Base-by-base conservation (phyloP, 2,329 filamentous ascomycete species). In the Dothideomycetes sp. region DNA sequence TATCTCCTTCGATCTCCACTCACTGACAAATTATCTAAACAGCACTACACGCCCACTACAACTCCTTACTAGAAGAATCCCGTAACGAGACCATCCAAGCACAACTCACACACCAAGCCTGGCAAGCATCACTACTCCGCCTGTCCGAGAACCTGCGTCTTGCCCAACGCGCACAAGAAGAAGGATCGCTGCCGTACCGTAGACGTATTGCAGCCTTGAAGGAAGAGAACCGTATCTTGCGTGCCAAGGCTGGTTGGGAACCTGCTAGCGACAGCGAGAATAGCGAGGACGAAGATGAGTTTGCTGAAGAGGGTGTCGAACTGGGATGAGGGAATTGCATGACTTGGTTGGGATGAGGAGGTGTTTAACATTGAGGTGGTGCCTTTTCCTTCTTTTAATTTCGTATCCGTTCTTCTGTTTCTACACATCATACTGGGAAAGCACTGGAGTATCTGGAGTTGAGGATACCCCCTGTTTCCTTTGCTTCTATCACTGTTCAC, bases 1-100 rank as follows among this genome's bases (percentile, higher is more conserved):
- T n/a, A n/a, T n/a, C n/a, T n/a, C n/a, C n/a, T n/a, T n/a, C n/a
- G n/a, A n/a, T n/a, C n/a, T n/a, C n/a, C n/a, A n/a, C n/a, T n/a
- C n/a, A n/a, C n/a, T n/a, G n/a, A n/a, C n/a, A n/a, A n/a, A n/a
- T n/a, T n/a, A n/a, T n/a, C 27, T 44, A 17, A 41, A 17, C 15
- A 44, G 57, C 63, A 0, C 53, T 69, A 5, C 67, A 70, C 49
- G 63, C 64, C 38, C 66, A 71, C 55, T 71, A 71, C 56, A 62
- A 63, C 15, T 46, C 47, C 1, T 57, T 70, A 5, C 54, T 71
- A 9, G 59, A 67, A 17, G 51, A 62, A 30, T 61, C 65, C 24
- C 61, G 68, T 31, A 56, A 54, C 9, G 64, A 64, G 31, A 64
- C 61, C 29, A 59, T 70, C 45, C 60, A 68, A 38, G 53, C 69